phyloP scores from a whole-genome alignment of 805 yeast species.

The Pichia cephalocereana region DNA sequence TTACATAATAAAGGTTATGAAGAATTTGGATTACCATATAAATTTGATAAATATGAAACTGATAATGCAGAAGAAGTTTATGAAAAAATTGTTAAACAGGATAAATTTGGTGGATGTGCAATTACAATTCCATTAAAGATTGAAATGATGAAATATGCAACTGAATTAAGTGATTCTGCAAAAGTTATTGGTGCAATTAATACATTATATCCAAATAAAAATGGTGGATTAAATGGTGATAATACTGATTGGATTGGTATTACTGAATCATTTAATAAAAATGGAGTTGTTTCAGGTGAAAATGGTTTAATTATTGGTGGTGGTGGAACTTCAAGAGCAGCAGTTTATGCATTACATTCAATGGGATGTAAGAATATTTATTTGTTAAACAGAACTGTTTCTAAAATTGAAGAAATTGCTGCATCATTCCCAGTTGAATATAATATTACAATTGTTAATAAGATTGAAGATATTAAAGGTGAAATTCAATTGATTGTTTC shows the following conservation, averaged over 20 bases:
- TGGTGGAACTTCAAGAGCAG: slow-evolving; percentile 97
- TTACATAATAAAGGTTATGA: slow-evolving; percentile 76
- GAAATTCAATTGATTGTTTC: slow-evolving; percentile 57
- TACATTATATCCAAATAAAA: slow-evolving; percentile 59
- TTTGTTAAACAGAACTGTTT: slow-evolving; percentile 69
- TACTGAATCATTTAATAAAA: slow-evolving; percentile 54
- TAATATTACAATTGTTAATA: slow-evolving; percentile 49
- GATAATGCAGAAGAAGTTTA: slow-evolving; percentile 49
- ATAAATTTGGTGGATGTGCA: slow-evolving; percentile 83
- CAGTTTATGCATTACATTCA: slow-evolving; percentile 71
- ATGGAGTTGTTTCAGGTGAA: slow-evolving; percentile 41
- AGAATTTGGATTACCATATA: slow-evolving; percentile 68
- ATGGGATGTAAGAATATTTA: slow-evolving; percentile 74
- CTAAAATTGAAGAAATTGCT: slow-evolving; percentile 53
- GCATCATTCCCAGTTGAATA: slow-evolving; percentile 47
- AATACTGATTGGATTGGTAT: slow-evolving; percentile 97
- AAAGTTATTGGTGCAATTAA: slow-evolving; percentile 86
- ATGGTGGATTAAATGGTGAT: slow-evolving; percentile 55
- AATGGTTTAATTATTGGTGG: slow-evolving; percentile 84
- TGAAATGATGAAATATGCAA: slow-evolving; percentile 61
- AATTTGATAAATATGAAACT: slow-evolving; percentile 61
- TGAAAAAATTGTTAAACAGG: slow-evolving; percentile 36
- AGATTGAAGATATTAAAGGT: slow-evolving; percentile 37
- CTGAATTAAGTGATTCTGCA: slow-evolving; percentile 69
- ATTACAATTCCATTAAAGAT: slow-evolving; percentile 90